Base-by-base conservation (phyloP, 2,329 filamentous ascomycete genomes). In the Neonectria magnoliae region DNA sequence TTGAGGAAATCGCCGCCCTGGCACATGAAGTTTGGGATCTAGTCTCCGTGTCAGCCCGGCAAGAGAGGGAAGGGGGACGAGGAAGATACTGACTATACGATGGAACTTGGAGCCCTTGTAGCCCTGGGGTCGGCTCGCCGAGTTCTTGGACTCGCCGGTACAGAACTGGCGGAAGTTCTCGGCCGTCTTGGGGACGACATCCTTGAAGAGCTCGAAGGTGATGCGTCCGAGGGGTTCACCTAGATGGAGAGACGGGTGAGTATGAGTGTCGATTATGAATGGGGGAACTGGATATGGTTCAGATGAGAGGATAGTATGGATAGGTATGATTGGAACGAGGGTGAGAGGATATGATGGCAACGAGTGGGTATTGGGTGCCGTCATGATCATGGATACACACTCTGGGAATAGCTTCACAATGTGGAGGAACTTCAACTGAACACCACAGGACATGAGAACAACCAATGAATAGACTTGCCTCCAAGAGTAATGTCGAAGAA, bases 151-250 rank as follows among this genome's bases (percentile, higher is more conserved):
- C 83, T 98, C 95, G 73, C 96, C 96, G 0, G 95, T 98, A 82
- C 94, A 98, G 82, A 97, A 97, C 77, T 97, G 93, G 51, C 94
- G 92, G 79, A 99, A 98, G 83, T 98, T 98, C 80, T 98, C 96
- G 31, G 94, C 93, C 9, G 96, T 98, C 74, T 90, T 91, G 68
- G 94, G 94, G 0, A 93, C 92, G 22, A 91, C 85, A 80, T 97
- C 87, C 66, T 90, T 89, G 84, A 96, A 98, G 66, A 99, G 88
- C 81, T 98, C 93, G 79, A 97, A 94, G 70, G 92, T 94, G 75
- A 97, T 89, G 62, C 94, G 90, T 68, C 94, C 94, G 16, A 97
- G 87, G 3, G 93, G 90, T 76, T 97, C 93, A 66, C 94, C 94
- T 96, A 70, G 14, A 58, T 13, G n/a, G 22, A 36, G 14, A 25